Conservation (phyloP, 176 grass and related monocot genomes). For the Raddia distichophylla region DNA sequence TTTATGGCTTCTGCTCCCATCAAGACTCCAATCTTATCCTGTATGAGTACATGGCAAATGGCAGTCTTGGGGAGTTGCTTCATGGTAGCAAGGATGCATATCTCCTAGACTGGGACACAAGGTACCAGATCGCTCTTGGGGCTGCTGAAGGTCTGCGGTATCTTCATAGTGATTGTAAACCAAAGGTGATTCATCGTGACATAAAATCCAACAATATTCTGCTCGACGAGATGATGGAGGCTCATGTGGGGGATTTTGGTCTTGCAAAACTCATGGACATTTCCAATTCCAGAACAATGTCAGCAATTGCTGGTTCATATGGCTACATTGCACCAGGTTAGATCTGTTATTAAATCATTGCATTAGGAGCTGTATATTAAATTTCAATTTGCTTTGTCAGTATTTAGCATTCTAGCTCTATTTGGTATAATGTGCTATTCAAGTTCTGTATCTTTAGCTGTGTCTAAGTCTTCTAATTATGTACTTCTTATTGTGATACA, state of each 20-base stretch:
- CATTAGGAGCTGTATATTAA: background rate
- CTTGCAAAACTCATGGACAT: constrained; percentile 85
- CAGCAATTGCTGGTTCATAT: constrained; percentile 86
- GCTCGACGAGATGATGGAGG: constrained; percentile 84
- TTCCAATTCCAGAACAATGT: constrained; percentile 88
- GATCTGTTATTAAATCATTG: constrained; percentile 4
- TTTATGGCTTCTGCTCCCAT: constrained; percentile 88
- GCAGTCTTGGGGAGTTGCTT: constrained; percentile 88
- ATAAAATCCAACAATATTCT: constrained; percentile 99
- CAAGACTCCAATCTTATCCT: constrained; percentile 85
- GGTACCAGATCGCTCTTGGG: constrained; percentile 79
- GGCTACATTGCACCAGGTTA: constrained; percentile 96
- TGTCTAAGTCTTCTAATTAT: constrained; percentile 35
- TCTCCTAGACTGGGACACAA: constrained; percentile 79
- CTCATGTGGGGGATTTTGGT: constrained; percentile 96
- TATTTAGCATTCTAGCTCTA: background rate
- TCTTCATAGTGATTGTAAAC: constrained; percentile 90
- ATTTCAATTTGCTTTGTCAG: background rate
- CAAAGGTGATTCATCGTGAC: constrained; percentile 88
- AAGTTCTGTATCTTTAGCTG: constrained; percentile 20
- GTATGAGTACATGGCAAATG: constrained; percentile 97
- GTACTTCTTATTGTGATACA: constrained; percentile 42
- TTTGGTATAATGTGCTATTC: constrained; percentile 15
- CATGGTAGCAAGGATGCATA: constrained; percentile 61
- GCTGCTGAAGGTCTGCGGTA: constrained; percentile 89